A percentile compares a stretch with the other conserved stretches of the same genome.
These are phyloP conservation scores for Solidago caesia DNA, from an alignment of 129 eudicot species.

Conservation along the genomic window DNA sequence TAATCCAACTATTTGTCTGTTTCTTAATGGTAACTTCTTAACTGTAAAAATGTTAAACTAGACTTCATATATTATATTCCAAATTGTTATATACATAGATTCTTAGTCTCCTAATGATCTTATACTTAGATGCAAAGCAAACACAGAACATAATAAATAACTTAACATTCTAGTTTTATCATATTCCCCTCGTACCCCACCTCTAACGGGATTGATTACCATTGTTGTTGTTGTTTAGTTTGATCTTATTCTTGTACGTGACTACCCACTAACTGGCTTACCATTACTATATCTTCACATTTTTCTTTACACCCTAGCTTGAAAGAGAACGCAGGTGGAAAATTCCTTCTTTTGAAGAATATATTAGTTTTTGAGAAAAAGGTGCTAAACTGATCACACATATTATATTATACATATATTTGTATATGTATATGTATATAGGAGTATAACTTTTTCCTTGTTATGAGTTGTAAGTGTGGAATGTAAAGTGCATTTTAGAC, in stretches of 20 bases:
- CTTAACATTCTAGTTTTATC: neutral
- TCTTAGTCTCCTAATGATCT: constrained; percentile 24
- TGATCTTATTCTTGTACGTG: constrained; percentile 4
- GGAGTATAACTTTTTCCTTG: neutral
- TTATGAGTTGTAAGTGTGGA: constrained; percentile 22
- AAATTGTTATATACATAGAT: constrained; percentile 21
- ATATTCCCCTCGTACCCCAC: too few species aligned
- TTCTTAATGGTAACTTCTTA: constrained; percentile 26
- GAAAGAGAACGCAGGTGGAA: constrained; percentile 56
- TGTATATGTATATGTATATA: too few species aligned
- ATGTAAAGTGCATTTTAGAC: constrained; percentile 33
- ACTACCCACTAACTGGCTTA: constrained; percentile 32
- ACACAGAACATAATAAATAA: neutral
- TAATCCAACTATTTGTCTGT: constrained; percentile 28
- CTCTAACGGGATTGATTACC: too few species aligned
- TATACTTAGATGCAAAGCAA: constrained; percentile 14
- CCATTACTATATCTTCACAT: constrained; percentile 44
- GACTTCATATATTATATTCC: constrained; percentile 22
- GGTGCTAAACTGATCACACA: constrained; percentile 15
- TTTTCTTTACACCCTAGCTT: constrained; percentile 24
- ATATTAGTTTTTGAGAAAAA: constrained; percentile 4
- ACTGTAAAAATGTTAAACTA: constrained; percentile 5
- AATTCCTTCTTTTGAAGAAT: constrained; percentile 15
- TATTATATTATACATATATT: neutral
- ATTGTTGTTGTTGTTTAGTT: too few species aligned